Conservation (phyloP, 495 filamentous ascomycete species). For the Daldinia childiae region DNA sequence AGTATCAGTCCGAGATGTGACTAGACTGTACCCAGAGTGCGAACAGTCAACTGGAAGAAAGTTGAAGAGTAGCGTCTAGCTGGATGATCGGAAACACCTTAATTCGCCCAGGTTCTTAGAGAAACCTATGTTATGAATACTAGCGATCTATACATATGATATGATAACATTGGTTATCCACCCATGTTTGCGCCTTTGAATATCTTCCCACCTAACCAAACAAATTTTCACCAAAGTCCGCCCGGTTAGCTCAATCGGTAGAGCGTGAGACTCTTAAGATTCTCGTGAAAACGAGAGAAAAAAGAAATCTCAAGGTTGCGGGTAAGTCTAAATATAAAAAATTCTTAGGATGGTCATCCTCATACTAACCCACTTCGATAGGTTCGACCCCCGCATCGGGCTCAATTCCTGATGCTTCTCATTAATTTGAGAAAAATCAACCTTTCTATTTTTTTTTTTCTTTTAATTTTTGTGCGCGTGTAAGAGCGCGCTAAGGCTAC, state of each 20-base stretch:
- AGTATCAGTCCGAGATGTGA: too few relatives aligned
- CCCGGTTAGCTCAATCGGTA: slow-evolving; percentile 82
- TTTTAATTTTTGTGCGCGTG: background rate
- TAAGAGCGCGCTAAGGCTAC: background rate
- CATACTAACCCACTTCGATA: background rate
- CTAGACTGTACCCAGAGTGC: too few relatives aligned
- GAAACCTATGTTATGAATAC: too few relatives aligned
- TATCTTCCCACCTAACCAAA: background rate
- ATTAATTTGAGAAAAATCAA: slow-evolving; percentile 8
- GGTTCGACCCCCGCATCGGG: slow-evolving; percentile 51
- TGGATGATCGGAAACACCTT: too few relatives aligned
- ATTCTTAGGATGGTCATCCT: background rate
- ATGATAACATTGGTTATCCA: background rate
- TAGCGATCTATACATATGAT: too few relatives aligned
- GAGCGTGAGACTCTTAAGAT: slow-evolving; percentile 82
- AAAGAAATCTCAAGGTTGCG: slow-evolving; percentile 3
- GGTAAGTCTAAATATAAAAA: background rate
- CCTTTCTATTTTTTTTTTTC: background rate
- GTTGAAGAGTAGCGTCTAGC: too few relatives aligned
- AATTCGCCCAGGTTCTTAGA: too few relatives aligned
- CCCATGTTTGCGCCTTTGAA: background rate
- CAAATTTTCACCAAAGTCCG: background rate
- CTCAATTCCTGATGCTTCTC: slow-evolving; percentile 49
- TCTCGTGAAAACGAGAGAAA: background rate
- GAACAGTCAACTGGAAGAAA: too few relatives aligned